These are phyloP conservation scores for Chaetomiaceae sp. DNA, from an alignment of 2,329 filamentous ascomycete genomes.

Conservation along the genomic window DNA sequence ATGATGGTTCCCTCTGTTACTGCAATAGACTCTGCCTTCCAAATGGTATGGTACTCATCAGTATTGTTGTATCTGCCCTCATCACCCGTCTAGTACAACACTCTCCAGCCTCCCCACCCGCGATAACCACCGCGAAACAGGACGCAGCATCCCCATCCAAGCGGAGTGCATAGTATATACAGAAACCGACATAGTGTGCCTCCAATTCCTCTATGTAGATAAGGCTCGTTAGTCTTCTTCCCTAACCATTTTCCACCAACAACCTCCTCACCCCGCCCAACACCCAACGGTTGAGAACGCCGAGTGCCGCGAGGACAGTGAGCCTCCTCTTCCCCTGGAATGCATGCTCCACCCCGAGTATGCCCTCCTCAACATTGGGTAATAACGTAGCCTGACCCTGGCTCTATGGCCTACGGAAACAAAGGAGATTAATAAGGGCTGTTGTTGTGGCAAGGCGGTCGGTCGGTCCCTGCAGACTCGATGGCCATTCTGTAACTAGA, in stretches of 20 bases:
- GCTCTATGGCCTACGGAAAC: background rate
- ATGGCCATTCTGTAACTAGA: constrained; percentile 11
- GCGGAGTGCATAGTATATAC: constrained; percentile 7
- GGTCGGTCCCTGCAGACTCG: background rate
- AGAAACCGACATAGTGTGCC: constrained; percentile 7
- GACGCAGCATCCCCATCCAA: background rate
- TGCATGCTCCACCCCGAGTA: constrained; percentile 5
- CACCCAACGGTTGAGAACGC: background rate
- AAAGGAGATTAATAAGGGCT: background rate
- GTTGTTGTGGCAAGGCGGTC: background rate
- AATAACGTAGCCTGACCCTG: background rate
- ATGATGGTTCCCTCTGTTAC: too few relatives aligned
- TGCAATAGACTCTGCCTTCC: background rate
- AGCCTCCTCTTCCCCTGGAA: constrained; percentile 10
- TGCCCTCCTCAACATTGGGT: background rate
- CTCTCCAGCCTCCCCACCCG: background rate
- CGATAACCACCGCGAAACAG: background rate
- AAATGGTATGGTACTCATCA: background rate
- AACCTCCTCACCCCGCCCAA: background rate
- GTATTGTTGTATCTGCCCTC: background rate
- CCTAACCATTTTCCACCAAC: background rate
- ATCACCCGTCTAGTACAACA: background rate
- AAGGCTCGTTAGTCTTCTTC: background rate
- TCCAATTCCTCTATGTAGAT: background rate
- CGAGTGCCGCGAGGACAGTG: background rate